Percentiles rank a stretch among this genome's conserved stretches.
phyloP scores from a whole-genome alignment of 441 rosid genomes.

The Syzygium malaccense region DNA sequence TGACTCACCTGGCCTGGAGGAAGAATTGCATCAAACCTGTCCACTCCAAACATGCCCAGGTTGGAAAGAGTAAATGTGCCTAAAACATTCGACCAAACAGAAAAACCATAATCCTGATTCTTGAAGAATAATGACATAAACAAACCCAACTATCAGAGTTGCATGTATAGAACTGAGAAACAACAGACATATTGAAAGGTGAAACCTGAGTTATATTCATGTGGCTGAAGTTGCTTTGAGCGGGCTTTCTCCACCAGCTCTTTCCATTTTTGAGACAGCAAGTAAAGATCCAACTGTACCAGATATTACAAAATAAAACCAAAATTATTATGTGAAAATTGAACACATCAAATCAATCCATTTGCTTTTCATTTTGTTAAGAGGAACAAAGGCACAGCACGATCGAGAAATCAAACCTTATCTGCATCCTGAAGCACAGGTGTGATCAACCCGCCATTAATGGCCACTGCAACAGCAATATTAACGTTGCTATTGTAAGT shows the following conservation, averaged over 20 bases:
- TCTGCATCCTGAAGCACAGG: conserved; percentile 95
- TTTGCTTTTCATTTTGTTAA: background rate
- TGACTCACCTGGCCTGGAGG: conserved; percentile 85
- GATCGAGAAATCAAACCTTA: conserved; percentile 34
- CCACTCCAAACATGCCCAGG: conserved; percentile 4
- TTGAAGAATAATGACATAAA: background rate
- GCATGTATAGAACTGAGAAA: background rate
- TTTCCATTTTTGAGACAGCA: conserved; percentile 93
- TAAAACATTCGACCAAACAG: conserved; percentile 14
- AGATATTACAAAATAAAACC: conserved; percentile 7
- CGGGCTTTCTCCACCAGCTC: conserved; percentile 92
- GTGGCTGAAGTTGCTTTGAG: conserved; percentile 87
- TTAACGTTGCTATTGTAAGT: conserved; percentile 74
- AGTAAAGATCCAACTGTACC: conserved; percentile 76
- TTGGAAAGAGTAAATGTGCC: conserved; percentile 75
- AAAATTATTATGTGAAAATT: background rate
- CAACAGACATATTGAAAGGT: background rate
- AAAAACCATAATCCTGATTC: background rate
- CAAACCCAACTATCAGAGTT: background rate
- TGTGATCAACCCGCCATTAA: conserved; percentile 82
- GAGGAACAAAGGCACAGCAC: background rate
- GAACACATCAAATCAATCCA: background rate
- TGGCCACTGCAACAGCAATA: conserved; percentile 92
- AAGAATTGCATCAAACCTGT: conserved; percentile 57
- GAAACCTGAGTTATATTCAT: conserved; percentile 92